These are phyloP conservation scores for Suillus tomentosus DNA, from an alignment of 768 basidiomycete genomes.

Conservation along the genomic window DNA sequence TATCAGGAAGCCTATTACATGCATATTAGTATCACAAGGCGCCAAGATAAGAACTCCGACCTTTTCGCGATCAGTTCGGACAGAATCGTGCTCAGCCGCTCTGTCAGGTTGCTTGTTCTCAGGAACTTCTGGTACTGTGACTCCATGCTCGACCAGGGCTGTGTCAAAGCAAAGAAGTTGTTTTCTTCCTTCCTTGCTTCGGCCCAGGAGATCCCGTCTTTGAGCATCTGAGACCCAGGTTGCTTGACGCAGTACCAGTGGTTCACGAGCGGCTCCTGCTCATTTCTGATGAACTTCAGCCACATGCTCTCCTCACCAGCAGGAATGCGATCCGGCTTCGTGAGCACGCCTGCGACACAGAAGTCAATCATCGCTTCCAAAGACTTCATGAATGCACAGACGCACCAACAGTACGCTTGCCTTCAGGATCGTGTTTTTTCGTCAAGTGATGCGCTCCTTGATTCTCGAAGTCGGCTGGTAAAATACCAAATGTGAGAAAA, in stretches of 20 bases:
- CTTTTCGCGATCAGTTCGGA: constrained; percentile 64
- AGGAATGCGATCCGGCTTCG: constrained; percentile 66
- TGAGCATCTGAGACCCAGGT: constrained; percentile 32
- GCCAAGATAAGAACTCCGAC: constrained; percentile 35
- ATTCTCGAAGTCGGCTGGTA: constrained; percentile 78
- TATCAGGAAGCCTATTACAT: constrained; percentile 55
- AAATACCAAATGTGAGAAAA: constrained; percentile 27
- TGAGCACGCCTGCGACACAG: constrained; percentile 57
- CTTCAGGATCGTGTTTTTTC: constrained; percentile 58
- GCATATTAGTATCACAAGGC: constrained; percentile 8
- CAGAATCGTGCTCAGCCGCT: constrained; percentile 58
- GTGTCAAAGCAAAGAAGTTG: constrained; percentile 52
- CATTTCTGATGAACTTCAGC: constrained; percentile 58
- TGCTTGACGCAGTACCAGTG: constrained; percentile 45
- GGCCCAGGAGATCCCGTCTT: constrained; percentile 46
- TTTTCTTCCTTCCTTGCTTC: constrained; percentile 60
- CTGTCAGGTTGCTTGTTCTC: constrained; percentile 57
- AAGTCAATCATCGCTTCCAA: constrained; percentile 39
- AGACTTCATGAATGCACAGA: constrained; percentile 50
- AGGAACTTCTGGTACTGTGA: constrained; percentile 51
- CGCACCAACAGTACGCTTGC: constrained; percentile 70
- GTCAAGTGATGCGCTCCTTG: constrained; percentile 73
- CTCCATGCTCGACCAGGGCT: constrained; percentile 60
- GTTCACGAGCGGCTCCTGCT: constrained; percentile 36
- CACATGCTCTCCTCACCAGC: constrained; percentile 39